These are phyloP conservation scores for Alternaria ethzedia DNA, from an alignment of 2,329 filamentous ascomycete genomes.

Conservation along the genomic window DNA sequence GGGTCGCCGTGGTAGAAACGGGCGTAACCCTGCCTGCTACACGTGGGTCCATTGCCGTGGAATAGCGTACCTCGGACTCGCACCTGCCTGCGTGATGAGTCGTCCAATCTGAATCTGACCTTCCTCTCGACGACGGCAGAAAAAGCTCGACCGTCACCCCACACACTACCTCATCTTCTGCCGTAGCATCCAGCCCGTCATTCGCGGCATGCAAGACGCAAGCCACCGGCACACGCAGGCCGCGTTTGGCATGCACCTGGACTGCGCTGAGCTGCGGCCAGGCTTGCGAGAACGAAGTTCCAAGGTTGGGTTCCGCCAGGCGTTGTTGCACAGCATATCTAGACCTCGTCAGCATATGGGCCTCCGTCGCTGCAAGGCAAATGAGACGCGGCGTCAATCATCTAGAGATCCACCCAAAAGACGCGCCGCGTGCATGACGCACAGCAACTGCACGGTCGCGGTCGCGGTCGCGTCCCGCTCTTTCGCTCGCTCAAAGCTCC, in stretches of 20 bases:
- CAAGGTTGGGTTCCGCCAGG: conserved; percentile 22
- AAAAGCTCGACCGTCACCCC: background rate
- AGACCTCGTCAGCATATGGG: conserved; percentile 10
- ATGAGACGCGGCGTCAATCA: conserved; percentile 14
- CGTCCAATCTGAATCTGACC: background rate
- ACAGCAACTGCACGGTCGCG: conserved; percentile 23
- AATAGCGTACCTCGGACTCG: conserved; percentile 11
- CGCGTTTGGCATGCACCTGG: conserved; percentile 9
- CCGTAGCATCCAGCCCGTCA: conserved; percentile 6
- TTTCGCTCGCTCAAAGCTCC: conserved; percentile 8
- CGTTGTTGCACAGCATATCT: conserved; percentile 25
- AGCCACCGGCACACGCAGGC: conserved; percentile 19
- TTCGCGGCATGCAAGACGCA: conserved; percentile 15
- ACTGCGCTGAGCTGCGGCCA: conserved; percentile 11
- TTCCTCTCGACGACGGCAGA: conserved; percentile 1
- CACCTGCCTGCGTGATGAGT: conserved; percentile 5
- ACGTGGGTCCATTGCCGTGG: conserved; percentile 25
- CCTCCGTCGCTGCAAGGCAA: conserved; percentile 3
- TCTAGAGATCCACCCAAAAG: conserved; percentile 1
- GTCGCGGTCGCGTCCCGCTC: conserved; percentile 9
- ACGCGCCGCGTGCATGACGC: conserved; percentile 25
- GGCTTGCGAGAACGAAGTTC: conserved; percentile 20
- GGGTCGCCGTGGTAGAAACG: conserved; percentile 12
- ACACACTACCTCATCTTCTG: conserved; percentile 13
- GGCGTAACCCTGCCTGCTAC: conserved; percentile 17